These are phyloP conservation scores for Globisporangium carolinianum DNA, from an alignment of 352 stramenopile genomes.

Conservation along the genomic window DNA sequence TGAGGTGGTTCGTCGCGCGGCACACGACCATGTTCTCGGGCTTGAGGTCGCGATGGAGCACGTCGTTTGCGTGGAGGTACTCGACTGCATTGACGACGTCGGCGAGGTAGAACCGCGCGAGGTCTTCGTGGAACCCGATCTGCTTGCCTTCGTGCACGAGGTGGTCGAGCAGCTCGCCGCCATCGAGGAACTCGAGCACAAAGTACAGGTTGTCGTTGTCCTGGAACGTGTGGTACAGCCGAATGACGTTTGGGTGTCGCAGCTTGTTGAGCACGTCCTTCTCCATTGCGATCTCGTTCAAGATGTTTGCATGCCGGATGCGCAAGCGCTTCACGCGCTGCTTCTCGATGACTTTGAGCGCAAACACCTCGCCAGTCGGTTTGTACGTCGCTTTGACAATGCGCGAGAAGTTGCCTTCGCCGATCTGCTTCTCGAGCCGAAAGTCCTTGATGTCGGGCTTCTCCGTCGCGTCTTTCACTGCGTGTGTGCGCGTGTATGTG, in stretches of 20 bases:
- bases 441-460: conserved; percentile 81
- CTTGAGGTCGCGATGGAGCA: conserved; percentile 93
- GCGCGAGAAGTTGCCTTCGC: conserved; percentile 94
- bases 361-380: conserved; percentile 88
- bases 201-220: conserved; percentile 95
- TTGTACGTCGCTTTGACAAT: conserved; percentile 89
- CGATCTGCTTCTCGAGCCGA: conserved; percentile 41
- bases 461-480: conserved; percentile 66
- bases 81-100: conserved; percentile 90
- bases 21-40: conserved; percentile 95
- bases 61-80: conserved; percentile 88
- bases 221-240: conserved; percentile 95
- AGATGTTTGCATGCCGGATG: conserved; percentile 95
- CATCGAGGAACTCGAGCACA: conserved; percentile 90
- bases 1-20: conserved; percentile 45
- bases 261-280: conserved; percentile 89
- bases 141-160: conserved; percentile 79
- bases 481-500: not conserved
- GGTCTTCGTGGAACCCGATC: conserved; percentile 67
- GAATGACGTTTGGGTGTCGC: conserved; percentile 90
- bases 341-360: conserved; percentile 95
- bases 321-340: conserved; percentile 79
- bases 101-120: conserved; percentile 81
- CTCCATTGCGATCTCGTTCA: conserved; percentile 99
- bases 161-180: conserved; percentile 89